Base-by-base conservation (phyloP, 352 stramenopile species). In the Phytopythium ostracodes region DNA sequence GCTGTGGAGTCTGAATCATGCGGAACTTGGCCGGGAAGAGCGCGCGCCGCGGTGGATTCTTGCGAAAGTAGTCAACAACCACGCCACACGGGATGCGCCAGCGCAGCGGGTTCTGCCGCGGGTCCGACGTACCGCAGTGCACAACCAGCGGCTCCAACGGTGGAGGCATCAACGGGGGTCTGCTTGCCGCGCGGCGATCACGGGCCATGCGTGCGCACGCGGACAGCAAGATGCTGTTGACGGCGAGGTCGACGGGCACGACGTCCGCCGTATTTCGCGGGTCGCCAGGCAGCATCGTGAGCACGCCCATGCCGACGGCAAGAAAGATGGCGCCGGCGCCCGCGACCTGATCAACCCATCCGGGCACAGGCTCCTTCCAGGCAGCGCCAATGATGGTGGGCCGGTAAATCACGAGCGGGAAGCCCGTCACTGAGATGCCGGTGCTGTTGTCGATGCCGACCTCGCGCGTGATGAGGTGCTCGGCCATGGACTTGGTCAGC, bases 401-500 rank as follows among this genome's bases (percentile, higher is more conserved):
- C 0, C 88, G 76, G 52, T 91, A 89, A 46, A 96, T 84, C 29
- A 93, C 72, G 27, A 96, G 60, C 22, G 87, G 84, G 11, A 94
- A 75, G 3, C 38, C n/a, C 22, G 17, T 24, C 8, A 35, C 6
- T 6, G 52, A 59, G 20, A 22, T 24, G 52, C 52, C 38, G 14
- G 35, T 59, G 49, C 62, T 57, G 7, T 11, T 36, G 15, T 54
- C 47, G 25, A 73, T 65, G 1, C 63, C 61, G 11, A 83, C 60
- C 53, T 84, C 70, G 62, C 80, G 69, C 47, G 83, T 65, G 29
- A 94, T 52, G 31, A 96, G 57, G 38, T 92, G 79, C 70, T 96
- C 88, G 44, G 86, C 84, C 79, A 96, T 94, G 18, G 84, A 91
- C 70, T 96, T 95, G 65, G 87, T 96, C 0, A 96, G 78, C 24